These are phyloP conservation scores for Taxillus chinensis DNA, from an alignment of 164 flowering plant species.

Conservation along the genomic window DNA sequence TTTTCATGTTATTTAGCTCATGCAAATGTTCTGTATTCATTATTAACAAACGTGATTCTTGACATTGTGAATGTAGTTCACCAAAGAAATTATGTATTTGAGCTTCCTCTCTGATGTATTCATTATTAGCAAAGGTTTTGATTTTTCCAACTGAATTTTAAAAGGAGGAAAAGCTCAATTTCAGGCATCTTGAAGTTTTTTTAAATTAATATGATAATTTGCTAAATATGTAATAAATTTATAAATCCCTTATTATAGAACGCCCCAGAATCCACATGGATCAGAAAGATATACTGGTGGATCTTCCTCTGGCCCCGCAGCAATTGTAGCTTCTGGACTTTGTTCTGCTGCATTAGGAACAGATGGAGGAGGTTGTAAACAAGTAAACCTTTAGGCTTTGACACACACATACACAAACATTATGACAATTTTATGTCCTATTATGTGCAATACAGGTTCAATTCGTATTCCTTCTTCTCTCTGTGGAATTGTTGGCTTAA, in stretches of 20 bases:
- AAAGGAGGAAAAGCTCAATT: too few relatives aligned
- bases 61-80: too few relatives aligned
- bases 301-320: conserved; percentile 96
- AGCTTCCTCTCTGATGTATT: too few relatives aligned
- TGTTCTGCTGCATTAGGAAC: conserved; percentile 96
- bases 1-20: too few relatives aligned
- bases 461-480: conserved; percentile 92
- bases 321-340: conserved; percentile 85
- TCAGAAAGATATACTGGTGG: conserved; percentile 91
- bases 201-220: not conserved
- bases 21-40: too few relatives aligned
- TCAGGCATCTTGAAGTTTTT: too few relatives aligned
- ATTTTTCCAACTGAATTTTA: too few relatives aligned
- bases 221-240: not conserved
- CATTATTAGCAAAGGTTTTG: too few relatives aligned
- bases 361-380: conserved; percentile 86
- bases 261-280: conserved; percentile 85
- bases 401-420: not conserved
- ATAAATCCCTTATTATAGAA: conserved; percentile 26
- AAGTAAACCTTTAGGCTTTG: conserved; percentile 1
- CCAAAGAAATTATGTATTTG: too few relatives aligned
- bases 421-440: not conserved
- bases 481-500: conserved; percentile 90
- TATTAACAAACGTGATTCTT: too few relatives aligned
- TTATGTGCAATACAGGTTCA: conserved; percentile 53